phyloP scores from a whole-genome alignment of 176 grass and related monocot species.

The Musa troglodytarum region DNA sequence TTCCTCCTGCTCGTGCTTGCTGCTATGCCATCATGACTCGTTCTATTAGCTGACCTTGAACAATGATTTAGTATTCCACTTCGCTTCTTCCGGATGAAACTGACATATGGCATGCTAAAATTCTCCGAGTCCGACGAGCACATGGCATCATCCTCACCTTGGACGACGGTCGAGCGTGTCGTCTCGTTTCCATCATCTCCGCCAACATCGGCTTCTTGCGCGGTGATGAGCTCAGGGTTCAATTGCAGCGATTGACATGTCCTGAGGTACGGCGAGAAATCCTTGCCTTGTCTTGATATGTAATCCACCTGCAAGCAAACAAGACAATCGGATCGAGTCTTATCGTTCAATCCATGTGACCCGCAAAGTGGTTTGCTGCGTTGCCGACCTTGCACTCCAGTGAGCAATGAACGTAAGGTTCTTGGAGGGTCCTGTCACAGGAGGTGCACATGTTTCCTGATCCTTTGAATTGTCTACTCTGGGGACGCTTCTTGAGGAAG shows the following conservation, averaged over 20 bases:
- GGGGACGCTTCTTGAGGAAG: constrained; percentile 21
- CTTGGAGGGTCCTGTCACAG: constrained; percentile 20
- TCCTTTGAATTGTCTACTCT: constrained; percentile 23
- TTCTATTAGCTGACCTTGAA: background rate
- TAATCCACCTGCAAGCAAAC: constrained; percentile 11
- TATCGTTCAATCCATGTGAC: background rate
- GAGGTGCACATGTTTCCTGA: constrained; percentile 19
- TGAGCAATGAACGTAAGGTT: constrained; percentile 24
- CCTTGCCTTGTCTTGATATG: constrained; percentile 4
- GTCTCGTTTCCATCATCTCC: constrained; percentile 3
- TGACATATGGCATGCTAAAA: background rate
- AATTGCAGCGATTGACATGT: background rate
- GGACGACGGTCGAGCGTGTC: background rate
- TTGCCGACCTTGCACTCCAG: constrained; percentile 23
- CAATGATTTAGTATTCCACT: background rate
- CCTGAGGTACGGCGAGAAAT: background rate
- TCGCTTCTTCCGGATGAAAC: constrained; percentile 10
- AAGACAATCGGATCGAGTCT: background rate
- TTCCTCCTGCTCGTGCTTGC: constrained; percentile 22
- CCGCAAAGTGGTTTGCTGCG: too few relatives aligned
- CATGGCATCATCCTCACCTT: constrained; percentile 1
- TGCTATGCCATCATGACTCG: constrained; percentile 1
- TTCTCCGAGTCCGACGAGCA: constrained; percentile 21
- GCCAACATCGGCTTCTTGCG: background rate
- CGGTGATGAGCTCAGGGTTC: background rate